These are phyloP conservation scores for Besnoitia besnoiti DNA, from an alignment of 169 alveolate genomes.

Conservation along the genomic window DNA sequence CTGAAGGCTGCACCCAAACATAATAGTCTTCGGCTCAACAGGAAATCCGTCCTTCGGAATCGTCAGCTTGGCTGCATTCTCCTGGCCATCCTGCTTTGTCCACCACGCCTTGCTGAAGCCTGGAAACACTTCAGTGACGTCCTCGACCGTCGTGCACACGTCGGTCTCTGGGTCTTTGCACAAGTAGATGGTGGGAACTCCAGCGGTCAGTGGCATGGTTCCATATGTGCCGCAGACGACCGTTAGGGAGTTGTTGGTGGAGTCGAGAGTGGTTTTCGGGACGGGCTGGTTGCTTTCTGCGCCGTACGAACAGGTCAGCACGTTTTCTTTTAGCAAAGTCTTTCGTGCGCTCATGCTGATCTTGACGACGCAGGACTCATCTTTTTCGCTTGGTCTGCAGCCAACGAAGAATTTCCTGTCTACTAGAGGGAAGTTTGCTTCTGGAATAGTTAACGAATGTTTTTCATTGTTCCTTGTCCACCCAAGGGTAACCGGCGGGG, in stretches of 20 bases:
- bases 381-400: neutral
- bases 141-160: neutral
- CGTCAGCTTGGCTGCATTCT: neutral
- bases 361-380: neutral
- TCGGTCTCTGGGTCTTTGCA: neutral
- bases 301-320: neutral
- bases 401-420: neutral
- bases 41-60: conserved; percentile 13
- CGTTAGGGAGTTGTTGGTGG: neutral
- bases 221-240: neutral
- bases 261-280: neutral
- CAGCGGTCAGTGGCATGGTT: neutral
- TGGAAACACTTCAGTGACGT: neutral
- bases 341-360: neutral
- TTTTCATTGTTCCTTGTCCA: neutral
- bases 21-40: neutral
- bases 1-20: neutral
- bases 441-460: neutral
- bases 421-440: neutral
- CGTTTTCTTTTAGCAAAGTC: neutral
- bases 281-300: neutral
- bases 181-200: neutral
- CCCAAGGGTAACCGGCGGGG: neutral
- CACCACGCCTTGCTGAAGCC: neutral
- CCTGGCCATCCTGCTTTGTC: neutral